Base-by-base conservation (phyloP, 2,329 filamentous ascomycete species). In the Fusarium praegraminearum region DNA sequence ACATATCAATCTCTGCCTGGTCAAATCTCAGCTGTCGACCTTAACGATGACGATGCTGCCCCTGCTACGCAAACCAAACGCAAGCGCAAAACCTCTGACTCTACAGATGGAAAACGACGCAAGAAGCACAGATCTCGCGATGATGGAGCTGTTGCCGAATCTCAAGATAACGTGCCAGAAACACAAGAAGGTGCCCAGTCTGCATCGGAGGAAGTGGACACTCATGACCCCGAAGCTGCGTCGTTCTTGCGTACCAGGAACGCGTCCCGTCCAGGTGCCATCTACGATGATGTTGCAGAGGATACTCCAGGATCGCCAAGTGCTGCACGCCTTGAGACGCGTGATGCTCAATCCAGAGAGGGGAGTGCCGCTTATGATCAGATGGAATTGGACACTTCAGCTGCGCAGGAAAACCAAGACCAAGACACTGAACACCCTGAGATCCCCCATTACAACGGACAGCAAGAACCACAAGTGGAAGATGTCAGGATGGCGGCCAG, bases 81-180 rank as follows among this genome's bases (percentile, higher is more conserved):
- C 67, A 80, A 80, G 64, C 77, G 79, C 68, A 79, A 76, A 58
- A 57, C 72, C 2, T 75, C 76, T 7, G 74, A 76, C 51, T 73
- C 75, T 4, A 54, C 67, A 8, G 78, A 79, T 12, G 71, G 71
- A n/a, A 78, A 78, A 59, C 70, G 73, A 33, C 72, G 74, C 28
- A 81, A 80, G 73, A 81, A 80, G 70, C 72, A 69, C 20, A 78
- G 72, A 38, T 69, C 76, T 13, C 61, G 70, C 46, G 73, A 73
- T 22, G 57, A 72, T 9, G 72, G 60, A n/a, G 56, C 44, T 30
- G 67, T 62, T n/a, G 20, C 45, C 28, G 57, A 57, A 24, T 66
- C 70, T 28, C 70, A 74, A 22, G 70, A 73, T 7, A 66, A 71
- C 7, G 49, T 70, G 36, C 67, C 65, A 33, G 70, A 58, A 50